Conservation (phyloP, 345 rosid genomes). For the Populus deltoides region DNA sequence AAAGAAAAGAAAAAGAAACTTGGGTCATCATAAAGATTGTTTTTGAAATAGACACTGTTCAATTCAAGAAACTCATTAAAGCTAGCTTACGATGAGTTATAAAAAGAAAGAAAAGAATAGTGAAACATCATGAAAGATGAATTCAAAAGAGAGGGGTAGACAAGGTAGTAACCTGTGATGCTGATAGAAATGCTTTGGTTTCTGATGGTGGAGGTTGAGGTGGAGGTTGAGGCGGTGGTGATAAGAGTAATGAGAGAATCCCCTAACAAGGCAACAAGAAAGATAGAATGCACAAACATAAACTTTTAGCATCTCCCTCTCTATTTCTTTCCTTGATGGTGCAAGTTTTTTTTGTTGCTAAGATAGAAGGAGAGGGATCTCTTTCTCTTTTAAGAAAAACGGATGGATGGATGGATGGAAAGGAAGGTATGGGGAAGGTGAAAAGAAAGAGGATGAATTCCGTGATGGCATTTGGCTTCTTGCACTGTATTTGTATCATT, state of each 20-base stretch:
- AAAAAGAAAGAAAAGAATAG: not conserved
- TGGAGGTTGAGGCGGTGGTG: not conserved
- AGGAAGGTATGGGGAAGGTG: not conserved
- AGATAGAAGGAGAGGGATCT: not conserved
- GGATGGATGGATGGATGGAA: not conserved
- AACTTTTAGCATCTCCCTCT: not conserved
- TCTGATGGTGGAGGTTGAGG: not conserved
- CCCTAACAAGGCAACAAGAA: not conserved
- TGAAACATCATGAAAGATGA: not conserved
- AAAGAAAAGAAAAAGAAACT: not conserved
- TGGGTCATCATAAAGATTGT: not conserved
- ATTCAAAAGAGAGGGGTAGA: not conserved
- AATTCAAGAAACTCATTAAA: not conserved
- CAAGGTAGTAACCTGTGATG: constrained; percentile 5
- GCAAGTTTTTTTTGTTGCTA: not conserved
- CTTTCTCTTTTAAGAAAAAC: not conserved
- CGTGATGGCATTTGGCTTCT: not conserved
- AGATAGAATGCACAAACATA: not conserved
- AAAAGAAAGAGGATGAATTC: not conserved
- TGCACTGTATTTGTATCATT: not conserved
- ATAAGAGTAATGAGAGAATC: not conserved
- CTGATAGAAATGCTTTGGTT: not conserved
- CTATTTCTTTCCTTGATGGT: not conserved
- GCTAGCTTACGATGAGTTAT: not conserved
- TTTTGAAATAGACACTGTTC: not conserved